These are phyloP conservation scores for Thelonectria discophora DNA, from an alignment of 2,329 filamentous ascomycete species.

Conservation along the genomic window DNA sequence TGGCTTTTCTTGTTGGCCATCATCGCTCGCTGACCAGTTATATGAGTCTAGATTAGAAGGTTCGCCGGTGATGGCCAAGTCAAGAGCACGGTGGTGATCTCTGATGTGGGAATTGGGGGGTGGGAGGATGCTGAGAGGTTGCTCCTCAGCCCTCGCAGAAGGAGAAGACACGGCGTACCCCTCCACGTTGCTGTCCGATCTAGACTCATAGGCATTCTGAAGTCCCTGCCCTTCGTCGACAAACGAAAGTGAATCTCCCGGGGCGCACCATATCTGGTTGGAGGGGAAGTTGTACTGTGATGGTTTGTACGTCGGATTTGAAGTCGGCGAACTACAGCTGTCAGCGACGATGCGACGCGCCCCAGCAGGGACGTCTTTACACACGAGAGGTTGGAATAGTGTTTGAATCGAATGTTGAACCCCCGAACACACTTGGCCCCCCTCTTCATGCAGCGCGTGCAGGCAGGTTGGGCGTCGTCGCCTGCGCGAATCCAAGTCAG, in stretches of 20 bases:
- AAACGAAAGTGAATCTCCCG: not conserved
- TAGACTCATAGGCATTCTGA: not conserved
- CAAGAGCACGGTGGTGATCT: not conserved
- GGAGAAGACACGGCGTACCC: not conserved
- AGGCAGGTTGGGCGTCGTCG: slow-evolving; percentile 10
- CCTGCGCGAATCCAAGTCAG: not conserved
- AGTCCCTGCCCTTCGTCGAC: slow-evolving; percentile 4
- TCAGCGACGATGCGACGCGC: no score
- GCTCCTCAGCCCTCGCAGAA: not conserved
- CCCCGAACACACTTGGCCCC: slow-evolving; percentile 10
- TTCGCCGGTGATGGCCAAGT: not conserved
- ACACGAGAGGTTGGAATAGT: slow-evolving; percentile 8
- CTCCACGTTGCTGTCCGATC: slow-evolving; percentile 3
- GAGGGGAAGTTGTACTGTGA: slow-evolving; percentile 9
- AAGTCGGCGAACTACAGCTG: not conserved
- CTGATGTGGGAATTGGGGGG: not conserved
- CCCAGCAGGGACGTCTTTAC: not conserved
- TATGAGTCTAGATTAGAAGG: not conserved
- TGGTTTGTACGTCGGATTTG: slow-evolving; percentile 2
- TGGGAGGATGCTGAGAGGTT: not conserved
- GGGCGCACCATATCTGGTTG: slow-evolving; percentile 5
- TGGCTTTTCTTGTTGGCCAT: not conserved
- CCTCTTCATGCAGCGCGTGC: slow-evolving; percentile 7
- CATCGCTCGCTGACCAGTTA: slow-evolving; percentile 1
- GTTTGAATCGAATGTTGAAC: slow-evolving; percentile 16